Percentiles rank a stretch among this genome's conserved stretches.
These are phyloP conservation scores for Candida vaughaniae DNA, from an alignment of 805 yeast species.

Conservation along the genomic window DNA sequence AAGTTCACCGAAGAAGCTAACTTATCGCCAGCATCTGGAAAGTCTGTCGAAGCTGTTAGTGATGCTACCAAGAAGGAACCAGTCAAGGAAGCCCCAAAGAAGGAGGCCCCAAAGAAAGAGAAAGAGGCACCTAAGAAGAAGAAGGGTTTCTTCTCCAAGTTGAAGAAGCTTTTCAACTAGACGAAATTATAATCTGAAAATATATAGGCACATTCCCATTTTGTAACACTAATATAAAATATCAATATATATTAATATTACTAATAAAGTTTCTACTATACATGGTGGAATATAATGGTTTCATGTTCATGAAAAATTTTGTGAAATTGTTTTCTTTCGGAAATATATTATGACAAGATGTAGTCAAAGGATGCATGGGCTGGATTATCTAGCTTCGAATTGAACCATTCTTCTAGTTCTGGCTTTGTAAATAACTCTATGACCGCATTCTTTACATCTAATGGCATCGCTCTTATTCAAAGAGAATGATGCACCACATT, in stretches of 20 bases:
- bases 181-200: background rate
- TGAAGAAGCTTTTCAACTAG: constrained; percentile 36
- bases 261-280: constrained; percentile 12
- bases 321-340: too few relatives aligned
- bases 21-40: constrained; percentile 12
- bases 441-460: constrained; percentile 98
- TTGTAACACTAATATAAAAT: constrained; percentile 15
- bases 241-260: too few relatives aligned
- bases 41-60: constrained; percentile 12
- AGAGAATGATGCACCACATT: constrained; percentile 87
- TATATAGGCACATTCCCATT: too few relatives aligned
- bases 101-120: constrained; percentile 12
- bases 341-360: too few relatives aligned
- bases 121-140: constrained; percentile 36
- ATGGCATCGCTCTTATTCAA: constrained; percentile 93
- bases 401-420: constrained; percentile 94
- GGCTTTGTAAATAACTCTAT: constrained; percentile 94
- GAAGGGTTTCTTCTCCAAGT: constrained; percentile 34
- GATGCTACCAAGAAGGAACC: constrained; percentile 7
- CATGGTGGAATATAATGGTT: constrained; percentile 3
- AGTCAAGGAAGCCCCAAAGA: constrained; percentile 16
- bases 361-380: too few relatives aligned
- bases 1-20: constrained; percentile 35
- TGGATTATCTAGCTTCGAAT: constrained; percentile 44
- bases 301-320: too few relatives aligned